These are phyloP conservation scores for Colletotrichum orchidophilum DNA, from an alignment of 2,329 filamentous ascomycete genomes.

Conservation along the genomic window DNA sequence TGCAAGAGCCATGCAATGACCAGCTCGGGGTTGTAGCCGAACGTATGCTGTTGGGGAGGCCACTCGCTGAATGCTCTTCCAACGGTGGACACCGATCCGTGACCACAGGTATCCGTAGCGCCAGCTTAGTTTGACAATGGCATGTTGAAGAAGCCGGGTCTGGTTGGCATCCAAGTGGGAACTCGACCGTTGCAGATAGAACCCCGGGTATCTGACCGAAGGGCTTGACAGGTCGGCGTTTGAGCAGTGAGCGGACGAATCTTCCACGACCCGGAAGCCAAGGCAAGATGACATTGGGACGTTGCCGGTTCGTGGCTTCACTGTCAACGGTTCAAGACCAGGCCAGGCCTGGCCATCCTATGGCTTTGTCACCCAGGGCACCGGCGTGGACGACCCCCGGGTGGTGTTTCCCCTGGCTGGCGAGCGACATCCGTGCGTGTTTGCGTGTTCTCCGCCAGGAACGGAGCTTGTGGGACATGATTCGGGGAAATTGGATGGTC, in stretches of 20 bases:
- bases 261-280: background rate
- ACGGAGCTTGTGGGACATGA: slow-evolving; percentile 32
- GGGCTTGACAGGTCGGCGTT: background rate
- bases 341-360: slow-evolving; percentile 16
- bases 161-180: background rate
- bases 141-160: background rate
- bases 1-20: background rate
- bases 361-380: slow-evolving; percentile 16
- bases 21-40: background rate
- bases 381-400: background rate
- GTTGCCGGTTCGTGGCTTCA: slow-evolving; percentile 5
- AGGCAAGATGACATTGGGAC: background rate
- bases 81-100: background rate
- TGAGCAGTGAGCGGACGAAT: background rate
- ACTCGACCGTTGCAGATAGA: background rate
- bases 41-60: background rate
- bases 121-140: background rate
- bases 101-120: background rate
- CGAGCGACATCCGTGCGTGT: slow-evolving; percentile 28
- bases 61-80: background rate
- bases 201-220: slow-evolving; percentile 24
- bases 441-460: slow-evolving; percentile 15
- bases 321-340: slow-evolving; percentile 21
- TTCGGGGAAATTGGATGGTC: slow-evolving; percentile 32
- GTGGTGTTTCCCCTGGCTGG: background rate